phyloP scores from a whole-genome alignment of 495 filamentous ascomycete genomes.

The Penicillium robsamsonii region DNA sequence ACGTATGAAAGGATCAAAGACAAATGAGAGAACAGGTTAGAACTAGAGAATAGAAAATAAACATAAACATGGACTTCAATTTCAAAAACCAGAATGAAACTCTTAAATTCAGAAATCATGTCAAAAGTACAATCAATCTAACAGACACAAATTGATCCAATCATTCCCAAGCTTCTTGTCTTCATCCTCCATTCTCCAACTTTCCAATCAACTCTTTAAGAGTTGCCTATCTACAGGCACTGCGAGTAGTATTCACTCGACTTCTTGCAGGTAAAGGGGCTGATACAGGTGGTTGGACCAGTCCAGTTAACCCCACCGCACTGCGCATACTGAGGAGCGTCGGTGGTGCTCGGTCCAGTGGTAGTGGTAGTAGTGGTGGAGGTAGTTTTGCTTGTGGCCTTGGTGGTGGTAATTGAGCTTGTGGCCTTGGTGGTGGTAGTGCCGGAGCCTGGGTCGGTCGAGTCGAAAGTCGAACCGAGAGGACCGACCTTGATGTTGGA shows the following conservation, averaged over 20 bases:
- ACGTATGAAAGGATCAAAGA: no score
- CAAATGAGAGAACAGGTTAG: no score
- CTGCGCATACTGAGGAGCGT: constrained; percentile 42
- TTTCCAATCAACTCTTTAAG: not conserved
- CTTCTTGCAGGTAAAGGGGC: constrained; percentile 37
- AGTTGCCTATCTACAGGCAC: constrained; percentile 33
- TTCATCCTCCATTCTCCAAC: not conserved
- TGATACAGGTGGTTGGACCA: constrained; percentile 48
- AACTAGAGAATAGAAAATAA: not conserved
- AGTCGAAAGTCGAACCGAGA: constrained; percentile 58
- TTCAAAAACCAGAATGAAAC: not conserved
- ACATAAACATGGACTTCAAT: not conserved
- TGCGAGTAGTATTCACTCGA: constrained; percentile 45
- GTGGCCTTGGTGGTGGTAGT: constrained; percentile 16
- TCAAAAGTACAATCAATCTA: not conserved
- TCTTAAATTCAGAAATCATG: not conserved
- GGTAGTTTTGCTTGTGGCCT: constrained; percentile 18
- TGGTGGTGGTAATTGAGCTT: not conserved
- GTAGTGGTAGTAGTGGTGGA: constrained; percentile 28
- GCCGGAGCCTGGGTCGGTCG: constrained; percentile 8
- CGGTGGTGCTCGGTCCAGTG: constrained; percentile 21
- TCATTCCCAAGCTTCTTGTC: not conserved
- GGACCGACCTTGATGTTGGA: constrained; percentile 70
- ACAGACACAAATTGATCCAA: not conserved
- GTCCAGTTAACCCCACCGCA: constrained; percentile 51